phyloP scores from a whole-genome alignment of 108 stramenopile species.

The Pseudonitzschia delicatissima region DNA sequence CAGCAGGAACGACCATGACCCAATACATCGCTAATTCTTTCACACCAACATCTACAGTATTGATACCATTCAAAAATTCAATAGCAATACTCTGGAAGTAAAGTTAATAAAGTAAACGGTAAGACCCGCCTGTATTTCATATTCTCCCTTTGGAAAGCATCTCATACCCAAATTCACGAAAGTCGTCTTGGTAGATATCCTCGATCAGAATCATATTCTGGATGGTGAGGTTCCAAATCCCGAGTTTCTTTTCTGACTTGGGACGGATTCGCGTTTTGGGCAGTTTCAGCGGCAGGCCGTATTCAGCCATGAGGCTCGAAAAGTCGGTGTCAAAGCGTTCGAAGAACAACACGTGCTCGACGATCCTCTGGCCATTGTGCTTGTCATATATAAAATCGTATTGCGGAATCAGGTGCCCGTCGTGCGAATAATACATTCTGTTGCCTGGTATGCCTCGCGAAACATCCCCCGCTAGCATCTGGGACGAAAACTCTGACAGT shows the following conservation, averaged over 20 bases:
- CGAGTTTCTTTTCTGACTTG: not conserved
- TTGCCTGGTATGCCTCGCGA: not conserved
- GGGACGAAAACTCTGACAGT: not conserved
- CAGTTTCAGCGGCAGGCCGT: slow-evolving; percentile 1
- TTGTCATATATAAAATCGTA: slow-evolving; percentile 22
- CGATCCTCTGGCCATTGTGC: not conserved
- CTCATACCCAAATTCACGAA: not conserved
- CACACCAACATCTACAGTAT: no score
- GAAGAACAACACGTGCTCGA: slow-evolving; percentile 29
- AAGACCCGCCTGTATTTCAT: no score
- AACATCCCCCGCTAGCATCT: not conserved
- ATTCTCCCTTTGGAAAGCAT: no score
- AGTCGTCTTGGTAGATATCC: not conserved
- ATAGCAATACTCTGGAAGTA: no score
- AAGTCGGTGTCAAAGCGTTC: slow-evolving; percentile 42
- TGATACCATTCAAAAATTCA: no score
- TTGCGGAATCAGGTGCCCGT: slow-evolving; percentile 28
- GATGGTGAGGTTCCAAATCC: not conserved
- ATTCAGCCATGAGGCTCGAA: slow-evolving; percentile 35
- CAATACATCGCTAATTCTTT: no score
- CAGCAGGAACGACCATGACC: no score
- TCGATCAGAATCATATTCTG: not conserved
- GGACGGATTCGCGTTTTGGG: not conserved
- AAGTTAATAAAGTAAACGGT: no score
- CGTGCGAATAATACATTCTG: not conserved